Percentiles rank a stretch among this genome's conserved stretches.
Evolutionary conservation across 208 protist species (phyloP).

Genomic region (Trypanosoma avium): DNA sequence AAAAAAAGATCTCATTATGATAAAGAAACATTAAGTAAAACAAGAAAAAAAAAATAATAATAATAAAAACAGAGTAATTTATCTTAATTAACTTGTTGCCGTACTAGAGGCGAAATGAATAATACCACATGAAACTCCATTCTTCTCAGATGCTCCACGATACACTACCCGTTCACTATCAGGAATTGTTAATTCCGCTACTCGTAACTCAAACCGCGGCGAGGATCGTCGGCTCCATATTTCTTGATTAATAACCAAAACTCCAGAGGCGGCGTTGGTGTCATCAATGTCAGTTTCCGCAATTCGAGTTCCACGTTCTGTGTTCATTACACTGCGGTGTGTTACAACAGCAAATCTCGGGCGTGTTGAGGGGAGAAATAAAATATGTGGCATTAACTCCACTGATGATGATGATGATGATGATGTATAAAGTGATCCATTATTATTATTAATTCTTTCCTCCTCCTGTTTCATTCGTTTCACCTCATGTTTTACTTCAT

Average conservation of each 20-base stretch:
- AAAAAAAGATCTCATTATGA: conserved; percentile 10
- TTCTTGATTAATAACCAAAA: conserved; percentile 82
- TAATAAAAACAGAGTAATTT: not conserved
- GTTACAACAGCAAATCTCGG: conserved; percentile 76
- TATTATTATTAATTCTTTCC: conserved; percentile 36
- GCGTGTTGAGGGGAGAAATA: conserved; percentile 79
- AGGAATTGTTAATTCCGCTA: conserved; percentile 81
- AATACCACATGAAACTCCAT: conserved; percentile 66
- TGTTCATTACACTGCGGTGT: conserved; percentile 42
- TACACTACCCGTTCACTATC: conserved; percentile 48
- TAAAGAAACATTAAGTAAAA: conserved; percentile 22
- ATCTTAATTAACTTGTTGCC: conserved; percentile 3
- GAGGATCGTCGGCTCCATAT: conserved; percentile 69
- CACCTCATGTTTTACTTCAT: conserved; percentile 6
- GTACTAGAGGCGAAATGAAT: conserved; percentile 61
- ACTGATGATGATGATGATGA: not conserved
- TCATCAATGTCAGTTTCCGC: conserved; percentile 41
- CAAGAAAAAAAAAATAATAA: conserved; percentile 9
- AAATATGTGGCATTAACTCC: conserved; percentile 79
- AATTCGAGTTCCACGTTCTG: not conserved
- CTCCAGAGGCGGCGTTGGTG: conserved; percentile 45
- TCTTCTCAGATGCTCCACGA: conserved; percentile 54
- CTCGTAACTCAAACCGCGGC: conserved; percentile 65
- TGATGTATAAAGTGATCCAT: not conserved
- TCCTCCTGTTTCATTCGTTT: conserved; percentile 38